Percentiles rank a stretch among this genome's conserved stretches.
These are phyloP conservation scores for Salix udensis DNA, from an alignment of 345 rosid genomes.

Conservation along the genomic window DNA sequence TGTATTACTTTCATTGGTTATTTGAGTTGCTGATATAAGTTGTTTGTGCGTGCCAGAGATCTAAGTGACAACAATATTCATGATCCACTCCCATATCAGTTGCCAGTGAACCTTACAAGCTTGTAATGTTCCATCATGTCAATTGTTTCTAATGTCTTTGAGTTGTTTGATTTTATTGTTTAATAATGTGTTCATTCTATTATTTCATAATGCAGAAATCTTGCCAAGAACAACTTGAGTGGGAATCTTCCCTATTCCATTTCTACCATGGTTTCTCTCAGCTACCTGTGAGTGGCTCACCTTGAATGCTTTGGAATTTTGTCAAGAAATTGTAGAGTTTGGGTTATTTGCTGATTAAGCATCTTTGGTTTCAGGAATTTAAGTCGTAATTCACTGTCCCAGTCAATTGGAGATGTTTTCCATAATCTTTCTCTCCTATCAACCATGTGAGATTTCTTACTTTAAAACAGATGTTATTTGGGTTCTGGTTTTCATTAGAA, in stretches of 20 bases:
- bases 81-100: conserved; percentile 81
- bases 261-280: conserved; percentile 64
- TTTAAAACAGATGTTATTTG: neutral
- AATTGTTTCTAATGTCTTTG: conserved; percentile 4
- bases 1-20: conserved; percentile 8
- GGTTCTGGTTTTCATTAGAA: neutral
- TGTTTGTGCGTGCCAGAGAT: conserved; percentile 51
- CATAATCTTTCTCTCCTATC: conserved; percentile 46
- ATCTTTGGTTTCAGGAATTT: conserved; percentile 48
- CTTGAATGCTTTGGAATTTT: conserved; percentile 20
- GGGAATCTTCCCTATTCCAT: conserved; percentile 94
- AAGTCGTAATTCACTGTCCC: conserved; percentile 73
- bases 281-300: conserved; percentile 63
- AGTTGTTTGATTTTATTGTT: conserved; percentile 7
- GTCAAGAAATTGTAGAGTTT: neutral
- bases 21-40: conserved; percentile 16
- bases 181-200: neutral
- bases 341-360: conserved; percentile 11
- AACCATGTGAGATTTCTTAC: conserved; percentile 58
- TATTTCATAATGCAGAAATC: conserved; percentile 59
- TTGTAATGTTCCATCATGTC: conserved; percentile 50
- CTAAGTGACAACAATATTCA: conserved; percentile 80
- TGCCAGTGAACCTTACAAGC: conserved; percentile 95
- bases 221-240: conserved; percentile 74
- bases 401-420: conserved; percentile 67